A percentile compares a stretch with the other conserved stretches of the same genome.
Evolutionary conservation across 306 rosid species (phyloP).

Genomic region (Pterocarpus santalinus): DNA sequence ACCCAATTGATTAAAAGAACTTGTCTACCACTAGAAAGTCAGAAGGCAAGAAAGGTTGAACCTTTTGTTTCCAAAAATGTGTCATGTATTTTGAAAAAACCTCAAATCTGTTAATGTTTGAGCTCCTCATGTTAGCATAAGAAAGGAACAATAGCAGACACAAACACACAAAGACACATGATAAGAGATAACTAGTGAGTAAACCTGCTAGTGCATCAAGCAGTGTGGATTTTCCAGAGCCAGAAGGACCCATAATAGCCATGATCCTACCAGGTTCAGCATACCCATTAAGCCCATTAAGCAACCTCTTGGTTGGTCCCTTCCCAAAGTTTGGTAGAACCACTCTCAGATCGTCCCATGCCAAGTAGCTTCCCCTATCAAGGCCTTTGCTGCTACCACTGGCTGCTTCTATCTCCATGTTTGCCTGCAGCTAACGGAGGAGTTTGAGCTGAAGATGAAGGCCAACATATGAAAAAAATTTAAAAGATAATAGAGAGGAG

Average conservation of each 20-base stretch:
- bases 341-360: slow-evolving; percentile 89
- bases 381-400: slow-evolving; percentile 50
- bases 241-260: slow-evolving; percentile 97
- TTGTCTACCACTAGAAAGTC: not conserved
- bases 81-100: not conserved
- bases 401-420: slow-evolving; percentile 66
- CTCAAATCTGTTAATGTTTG: slow-evolving; percentile 10
- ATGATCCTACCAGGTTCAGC: slow-evolving; percentile 89
- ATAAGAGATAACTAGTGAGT: not conserved
- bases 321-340: slow-evolving; percentile 74
- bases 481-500: not conserved
- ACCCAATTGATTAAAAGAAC: not conserved
- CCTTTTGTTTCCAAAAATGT: not conserved
- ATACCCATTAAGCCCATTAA: slow-evolving; percentile 78
- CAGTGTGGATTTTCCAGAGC: slow-evolving; percentile 90
- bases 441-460: slow-evolving; percentile 7
- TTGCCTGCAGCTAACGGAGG: not conserved
- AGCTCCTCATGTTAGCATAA: slow-evolving; percentile 11
- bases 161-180: not conserved
- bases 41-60: slow-evolving; percentile 12
- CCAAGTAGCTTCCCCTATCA: slow-evolving; percentile 74
- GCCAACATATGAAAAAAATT: slow-evolving; percentile 1
- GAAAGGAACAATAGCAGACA: not conserved
- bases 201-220: slow-evolving; percentile 83
- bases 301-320: slow-evolving; percentile 81